Base-by-base conservation (phyloP, 306 rosid species). In the Mucuna pruriens region DNA sequence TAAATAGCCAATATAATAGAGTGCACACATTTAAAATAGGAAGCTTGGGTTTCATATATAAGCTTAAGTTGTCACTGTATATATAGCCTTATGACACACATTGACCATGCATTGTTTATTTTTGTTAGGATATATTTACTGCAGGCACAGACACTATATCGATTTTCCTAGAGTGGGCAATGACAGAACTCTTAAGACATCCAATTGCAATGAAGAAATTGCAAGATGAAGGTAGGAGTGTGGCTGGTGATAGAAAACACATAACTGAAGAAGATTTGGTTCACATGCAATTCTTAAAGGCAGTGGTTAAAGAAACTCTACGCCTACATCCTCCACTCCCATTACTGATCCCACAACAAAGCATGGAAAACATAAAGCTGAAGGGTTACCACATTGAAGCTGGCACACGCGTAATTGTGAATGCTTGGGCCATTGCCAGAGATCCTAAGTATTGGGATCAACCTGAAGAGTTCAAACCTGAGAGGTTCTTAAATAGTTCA, bases 141-240 rank as follows among this genome's bases (percentile, higher is more conserved):
- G 93, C 86, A 0, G 94, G 94, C 6, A 90, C 92, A 0, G 92
- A 89, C 77, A 89, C 94, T 0, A 77, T 84, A 2, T 74, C 38
- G 19, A 74, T 83, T 4, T 76, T 69, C 6, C 57, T 92, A n/a
- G 97, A 90, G 8, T 72, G 77, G 31, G 31, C 31, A 29, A 29
- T 29, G 31, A 29, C 31, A 29, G 31, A 29, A 29, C 31, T 29
- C 31, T 22, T 88, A 8, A 88, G 40, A 23, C 86, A 91, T 33
- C 92, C 91, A 8, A 9, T 34, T 34, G 78, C 6, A 0, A 87
- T 83, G 92, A 67, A 84, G 40, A 87, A 72, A 26, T 34, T 84
- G 23, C 81, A 84, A 66, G 66, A 48, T 34, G 95, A 91, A 44
- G 71, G 29, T 0, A 74, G 81, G 58, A 52, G 11, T 3, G 51